Conservation (phyloP, 1,284 basidiomycete genomes). For the Stereum hirsutum region DNA sequence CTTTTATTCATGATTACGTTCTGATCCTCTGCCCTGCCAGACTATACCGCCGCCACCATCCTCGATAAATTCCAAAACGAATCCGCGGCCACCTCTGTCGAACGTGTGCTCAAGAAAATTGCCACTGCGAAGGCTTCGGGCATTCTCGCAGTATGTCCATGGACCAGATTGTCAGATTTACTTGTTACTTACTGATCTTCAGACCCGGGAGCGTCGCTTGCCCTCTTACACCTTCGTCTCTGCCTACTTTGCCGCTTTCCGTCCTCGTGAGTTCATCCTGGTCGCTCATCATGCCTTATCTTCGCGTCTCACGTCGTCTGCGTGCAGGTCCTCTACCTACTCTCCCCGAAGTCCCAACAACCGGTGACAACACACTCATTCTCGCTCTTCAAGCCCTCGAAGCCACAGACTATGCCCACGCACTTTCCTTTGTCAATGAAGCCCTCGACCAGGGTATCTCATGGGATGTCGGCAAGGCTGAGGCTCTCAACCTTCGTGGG, state of each 20-base stretch:
- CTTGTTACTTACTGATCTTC: slow-evolving; percentile 7
- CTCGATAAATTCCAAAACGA: slow-evolving; percentile 90
- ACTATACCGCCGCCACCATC: slow-evolving; percentile 95
- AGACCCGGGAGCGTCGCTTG: slow-evolving; percentile 76
- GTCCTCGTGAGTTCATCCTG: slow-evolving; percentile 44
- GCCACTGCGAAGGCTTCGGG: slow-evolving; percentile 66
- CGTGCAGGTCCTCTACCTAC: slow-evolving; percentile 58
- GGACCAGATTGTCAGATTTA: neutral
- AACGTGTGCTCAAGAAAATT: slow-evolving; percentile 86
- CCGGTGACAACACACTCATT: slow-evolving; percentile 80
- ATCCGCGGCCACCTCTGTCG: slow-evolving; percentile 73
- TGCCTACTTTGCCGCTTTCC: slow-evolving; percentile 97
- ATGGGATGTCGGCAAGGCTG: slow-evolving; percentile 68
- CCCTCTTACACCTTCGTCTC: slow-evolving; percentile 92
- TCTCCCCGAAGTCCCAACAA: slow-evolving; percentile 69
- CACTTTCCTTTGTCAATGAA: slow-evolving; percentile 77
- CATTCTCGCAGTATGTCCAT: slow-evolving; percentile 45
- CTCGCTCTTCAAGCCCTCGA: slow-evolving; percentile 79
- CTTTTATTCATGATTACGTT: neutral
- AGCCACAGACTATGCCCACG: slow-evolving; percentile 84
- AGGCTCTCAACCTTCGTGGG: slow-evolving; percentile 89
- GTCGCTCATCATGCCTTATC: neutral
- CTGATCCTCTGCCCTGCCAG: slow-evolving; percentile 27
- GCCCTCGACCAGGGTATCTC: slow-evolving; percentile 85
- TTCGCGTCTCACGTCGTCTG: neutral